Percentiles rank a stretch among this genome's conserved stretches.
These are phyloP conservation scores for Saccharomycopsis sp. DNA, from an alignment of 805 yeast species.

Conservation along the genomic window DNA sequence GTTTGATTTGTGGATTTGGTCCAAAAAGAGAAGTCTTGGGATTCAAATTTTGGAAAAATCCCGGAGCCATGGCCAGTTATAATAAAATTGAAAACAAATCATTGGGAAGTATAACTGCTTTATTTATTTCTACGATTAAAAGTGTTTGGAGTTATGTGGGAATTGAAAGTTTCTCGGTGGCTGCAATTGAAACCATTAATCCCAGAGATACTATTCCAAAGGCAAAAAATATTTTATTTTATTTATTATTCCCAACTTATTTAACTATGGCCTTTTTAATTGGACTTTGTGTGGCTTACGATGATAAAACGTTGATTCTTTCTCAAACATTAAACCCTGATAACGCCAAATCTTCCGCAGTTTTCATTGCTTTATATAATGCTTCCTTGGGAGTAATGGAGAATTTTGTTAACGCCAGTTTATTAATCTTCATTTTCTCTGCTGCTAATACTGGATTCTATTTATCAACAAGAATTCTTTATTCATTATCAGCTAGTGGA, in stretches of 20 bases:
- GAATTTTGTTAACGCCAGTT: slow-evolving; percentile 12
- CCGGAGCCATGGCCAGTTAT: slow-evolving; percentile 35
- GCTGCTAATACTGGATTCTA: slow-evolving; percentile 36
- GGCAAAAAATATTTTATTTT: slow-evolving; percentile 59
- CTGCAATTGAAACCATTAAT: slow-evolving; percentile 64
- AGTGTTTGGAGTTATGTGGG: slow-evolving; percentile 61
- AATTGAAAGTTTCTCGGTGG: slow-evolving; percentile 58
- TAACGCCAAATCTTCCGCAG: slow-evolving; percentile 27
- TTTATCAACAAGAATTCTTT: slow-evolving; percentile 32
- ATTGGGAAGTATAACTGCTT: slow-evolving; percentile 50
- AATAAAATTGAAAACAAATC: slow-evolving; percentile 10
- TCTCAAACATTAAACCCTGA: slow-evolving; percentile 36
- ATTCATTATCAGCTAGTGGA: slow-evolving; percentile 35
- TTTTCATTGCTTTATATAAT: slow-evolving; percentile 14
- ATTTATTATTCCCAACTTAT: slow-evolving; percentile 44
- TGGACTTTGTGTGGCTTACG: slow-evolving; percentile 59
- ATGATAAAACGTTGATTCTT: slow-evolving; percentile 36
- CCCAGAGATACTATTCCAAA: slow-evolving; percentile 62
- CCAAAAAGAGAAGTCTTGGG: slow-evolving; percentile 34
- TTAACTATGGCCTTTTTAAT: slow-evolving; percentile 48
- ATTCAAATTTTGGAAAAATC: slow-evolving; percentile 40
- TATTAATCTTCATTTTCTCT: slow-evolving; percentile 18
- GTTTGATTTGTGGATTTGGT: slow-evolving; percentile 33
- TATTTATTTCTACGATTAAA: slow-evolving; percentile 45
- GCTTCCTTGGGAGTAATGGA: slow-evolving; percentile 11